Conservation (phyloP, 2,329 filamentous ascomycete species). For the Apiospora arundinis region DNA sequence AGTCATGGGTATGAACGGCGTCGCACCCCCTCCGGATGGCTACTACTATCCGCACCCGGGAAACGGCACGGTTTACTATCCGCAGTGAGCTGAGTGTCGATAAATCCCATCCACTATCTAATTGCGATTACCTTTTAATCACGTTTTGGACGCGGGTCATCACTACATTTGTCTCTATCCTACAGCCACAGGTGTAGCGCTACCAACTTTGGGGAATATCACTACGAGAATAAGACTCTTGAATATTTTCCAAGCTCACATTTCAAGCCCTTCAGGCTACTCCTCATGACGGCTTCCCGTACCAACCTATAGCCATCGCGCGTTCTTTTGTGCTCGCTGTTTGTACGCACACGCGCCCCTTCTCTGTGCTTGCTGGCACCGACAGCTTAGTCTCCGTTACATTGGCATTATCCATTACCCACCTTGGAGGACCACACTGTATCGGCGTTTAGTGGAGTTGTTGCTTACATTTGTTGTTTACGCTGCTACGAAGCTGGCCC, state of each 20-base stretch:
- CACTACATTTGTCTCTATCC: neutral
- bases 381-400: constrained; percentile 19
- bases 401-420: constrained; percentile 18
- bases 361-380: constrained; percentile 3
- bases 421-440: constrained; percentile 22
- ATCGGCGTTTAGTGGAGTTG: constrained; percentile 27
- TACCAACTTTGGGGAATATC: constrained; percentile 5
- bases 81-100: constrained; percentile 51
- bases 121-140: constrained; percentile 7
- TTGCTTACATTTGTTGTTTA: constrained; percentile 25
- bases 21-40: constrained; percentile 70
- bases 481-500: constrained; percentile 3
- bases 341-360: neutral
- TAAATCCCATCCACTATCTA: neutral
- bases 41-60: constrained; percentile 73
- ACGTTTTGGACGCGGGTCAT: constrained; percentile 7
- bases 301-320: neutral
- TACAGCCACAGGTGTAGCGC: neutral
- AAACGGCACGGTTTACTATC: constrained; percentile 66
- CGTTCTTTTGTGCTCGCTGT: constrained; percentile 20
- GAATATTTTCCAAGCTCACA: neutral
- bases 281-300: neutral
- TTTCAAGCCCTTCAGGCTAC: neutral
- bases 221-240: neutral
- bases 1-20: constrained; percentile 75